Evolutionary conservation across 2,329 filamentous ascomycete genomes (phyloP), one percentile per base, ranked within the genome.

Genomic region (Trichoderma guizhouense): DNA sequence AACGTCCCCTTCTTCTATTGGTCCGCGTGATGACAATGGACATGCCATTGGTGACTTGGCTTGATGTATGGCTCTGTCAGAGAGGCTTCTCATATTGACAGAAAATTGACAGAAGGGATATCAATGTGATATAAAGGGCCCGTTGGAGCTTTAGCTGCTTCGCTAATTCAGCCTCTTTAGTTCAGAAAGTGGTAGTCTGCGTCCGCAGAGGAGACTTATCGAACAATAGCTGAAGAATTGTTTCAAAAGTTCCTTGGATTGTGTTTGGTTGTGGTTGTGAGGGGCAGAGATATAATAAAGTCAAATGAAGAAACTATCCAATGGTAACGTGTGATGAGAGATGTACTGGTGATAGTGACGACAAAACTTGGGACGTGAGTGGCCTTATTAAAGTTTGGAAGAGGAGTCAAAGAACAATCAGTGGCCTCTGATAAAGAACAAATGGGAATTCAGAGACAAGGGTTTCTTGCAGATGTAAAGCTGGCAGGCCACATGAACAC

Each of bases 341-440:
- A 67, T 39, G 64, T 67, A 26, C 26, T 58, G 64, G 15, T 21
- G 32, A 57, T 28, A 28, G 34, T 57, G 51, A 28, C 51, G 21
- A 18, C 47, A 67, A 36, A 57, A 28, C 32, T 2, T 39, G 64
- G 64, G 64, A 67, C 55, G 15, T 67, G 64, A 67, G 32, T 67
- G 64, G 64, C 51, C 32, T 67, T 57, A 39, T 57, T 67, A 39
- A 57, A 57, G 51, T 57, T 68, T 47, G 32, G 32, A 53, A 39
- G 24, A 55, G 57, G 32, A 70, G 61, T 28, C 7, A 28, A 36
- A 30, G 30, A 39, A 62, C 34, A 63, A 36, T 14, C 39, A 36
- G 39, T 63, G 67, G 67, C 57, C 67, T 53, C 60, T 70, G 62
- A 30, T 70, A 70, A 70, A 60, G 32, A 36, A 39, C 57, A 70